phyloP scores from a whole-genome alignment of 257 asterid genomes.

The Eucommia ulmoides region DNA sequence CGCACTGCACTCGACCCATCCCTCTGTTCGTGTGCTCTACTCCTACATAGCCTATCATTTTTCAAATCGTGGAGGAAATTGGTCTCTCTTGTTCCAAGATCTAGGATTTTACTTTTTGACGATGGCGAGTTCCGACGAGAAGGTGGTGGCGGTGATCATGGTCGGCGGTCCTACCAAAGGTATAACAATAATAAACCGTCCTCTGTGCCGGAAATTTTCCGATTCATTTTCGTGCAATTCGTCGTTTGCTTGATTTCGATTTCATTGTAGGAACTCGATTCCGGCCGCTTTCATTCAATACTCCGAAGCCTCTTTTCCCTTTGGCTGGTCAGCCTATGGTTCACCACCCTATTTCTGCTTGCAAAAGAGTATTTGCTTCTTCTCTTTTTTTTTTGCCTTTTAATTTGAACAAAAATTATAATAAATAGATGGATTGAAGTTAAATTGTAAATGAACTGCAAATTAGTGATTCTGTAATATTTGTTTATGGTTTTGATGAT shows the following conservation, averaged over 20 bases:
- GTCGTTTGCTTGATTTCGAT: neutral
- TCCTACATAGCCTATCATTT: too few relatives aligned
- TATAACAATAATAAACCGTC: conserved; percentile 3
- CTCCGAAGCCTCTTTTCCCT: conserved; percentile 76
- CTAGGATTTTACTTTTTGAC: too few relatives aligned
- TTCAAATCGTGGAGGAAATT: too few relatives aligned
- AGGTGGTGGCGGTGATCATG: conserved; percentile 75
- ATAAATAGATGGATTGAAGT: neutral
- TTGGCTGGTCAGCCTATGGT: conserved; percentile 89
- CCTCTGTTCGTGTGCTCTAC: too few relatives aligned
- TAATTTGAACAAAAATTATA: neutral
- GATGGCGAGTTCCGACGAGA: conserved; percentile 44
- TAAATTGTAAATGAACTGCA: neutral
- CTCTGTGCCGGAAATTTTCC: neutral
- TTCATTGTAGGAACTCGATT: conserved; percentile 57
- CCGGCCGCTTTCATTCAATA: conserved; percentile 63
- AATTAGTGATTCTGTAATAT: neutral
- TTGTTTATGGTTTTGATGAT: neutral
- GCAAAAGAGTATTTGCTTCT: conserved; percentile 40
- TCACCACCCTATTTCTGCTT: conserved; percentile 75
- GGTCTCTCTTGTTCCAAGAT: too few relatives aligned
- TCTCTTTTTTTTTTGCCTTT: neutral
- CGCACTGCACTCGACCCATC: too few relatives aligned
- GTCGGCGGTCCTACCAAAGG: conserved; percentile 83
- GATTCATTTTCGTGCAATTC: conserved; percentile 1